phyloP scores from a whole-genome alignment of 2,329 filamentous ascomycete species.

The Sporothrix schenckii region DNA sequence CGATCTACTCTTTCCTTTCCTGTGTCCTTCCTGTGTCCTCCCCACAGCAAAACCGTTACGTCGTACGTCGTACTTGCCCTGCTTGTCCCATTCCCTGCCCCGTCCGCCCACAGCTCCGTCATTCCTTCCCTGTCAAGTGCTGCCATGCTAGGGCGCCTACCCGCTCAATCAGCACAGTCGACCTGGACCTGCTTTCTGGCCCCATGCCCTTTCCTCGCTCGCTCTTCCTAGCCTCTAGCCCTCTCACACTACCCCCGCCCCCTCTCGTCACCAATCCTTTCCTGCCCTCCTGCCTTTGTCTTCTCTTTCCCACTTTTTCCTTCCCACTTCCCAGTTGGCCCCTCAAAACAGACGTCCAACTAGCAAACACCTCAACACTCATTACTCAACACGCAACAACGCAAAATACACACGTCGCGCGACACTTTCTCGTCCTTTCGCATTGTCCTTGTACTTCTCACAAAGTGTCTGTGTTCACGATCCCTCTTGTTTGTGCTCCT shows the following conservation, averaged over 20 bases:
- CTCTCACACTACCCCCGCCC: constrained; percentile 27
- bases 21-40: not conserved
- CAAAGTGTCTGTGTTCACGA: constrained; percentile 1
- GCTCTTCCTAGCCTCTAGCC: not conserved
- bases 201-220: constrained; percentile 13
- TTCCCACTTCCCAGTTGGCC: constrained; percentile 26
- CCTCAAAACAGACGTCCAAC: constrained; percentile 27
- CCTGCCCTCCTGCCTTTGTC: constrained; percentile 29
- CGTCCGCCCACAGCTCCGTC: constrained; percentile 26
- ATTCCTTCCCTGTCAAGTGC: constrained; percentile 20
- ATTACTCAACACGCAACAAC: constrained; percentile 5
- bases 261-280: constrained; percentile 33
- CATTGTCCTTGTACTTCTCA: not conserved
- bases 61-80: not conserved
- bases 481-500: constrained; percentile 10
- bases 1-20: not conserved
- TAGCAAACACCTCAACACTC: constrained; percentile 19
- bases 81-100: not conserved
- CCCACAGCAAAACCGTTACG: not conserved
- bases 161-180: constrained; percentile 16
- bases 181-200: constrained; percentile 17
- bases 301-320: constrained; percentile 28
- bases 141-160: not conserved
- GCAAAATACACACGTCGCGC: constrained; percentile 6
- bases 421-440: constrained; percentile 6